Conservation (phyloP, 441 rosid genomes). For the Eruca vesicaria region DNA sequence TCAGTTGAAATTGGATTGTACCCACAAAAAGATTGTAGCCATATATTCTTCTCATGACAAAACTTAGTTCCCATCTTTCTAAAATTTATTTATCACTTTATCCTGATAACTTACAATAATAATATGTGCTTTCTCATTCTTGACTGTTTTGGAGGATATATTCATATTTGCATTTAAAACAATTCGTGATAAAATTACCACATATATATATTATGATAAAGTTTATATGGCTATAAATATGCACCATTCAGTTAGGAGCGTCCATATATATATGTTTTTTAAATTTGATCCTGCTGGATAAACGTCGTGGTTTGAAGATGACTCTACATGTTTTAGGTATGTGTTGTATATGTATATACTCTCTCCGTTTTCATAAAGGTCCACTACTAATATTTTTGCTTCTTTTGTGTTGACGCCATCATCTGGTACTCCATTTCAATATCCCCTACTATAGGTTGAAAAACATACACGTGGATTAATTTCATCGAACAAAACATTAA, state of each 20-base stretch:
- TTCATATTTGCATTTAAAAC: background rate
- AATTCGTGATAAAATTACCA: background rate
- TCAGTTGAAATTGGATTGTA: conserved; percentile 10
- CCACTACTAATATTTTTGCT: conserved; percentile 1
- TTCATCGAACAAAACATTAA: conserved; percentile 1
- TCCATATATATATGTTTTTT: background rate
- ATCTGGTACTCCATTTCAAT: conserved; percentile 13
- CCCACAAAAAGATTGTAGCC: conserved; percentile 10
- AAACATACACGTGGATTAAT: conserved; percentile 18
- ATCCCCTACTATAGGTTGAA: background rate
- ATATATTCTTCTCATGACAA: background rate
- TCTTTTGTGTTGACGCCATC: conserved; percentile 19
- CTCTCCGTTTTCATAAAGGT: background rate
- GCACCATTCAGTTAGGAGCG: background rate
- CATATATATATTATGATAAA: background rate
- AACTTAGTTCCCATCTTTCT: background rate
- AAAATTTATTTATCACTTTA: background rate
- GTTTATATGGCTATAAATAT: background rate
- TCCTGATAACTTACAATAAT: background rate
- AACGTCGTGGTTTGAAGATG: conserved; percentile 6
- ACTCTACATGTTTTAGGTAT: background rate
- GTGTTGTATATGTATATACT: background rate
- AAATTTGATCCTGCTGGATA: background rate
- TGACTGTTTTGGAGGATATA: background rate
- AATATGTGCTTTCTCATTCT: background rate